These are phyloP conservation scores for Endocarpon pusillum DNA, from an alignment of 495 filamentous ascomycete genomes.

Conservation along the genomic window DNA sequence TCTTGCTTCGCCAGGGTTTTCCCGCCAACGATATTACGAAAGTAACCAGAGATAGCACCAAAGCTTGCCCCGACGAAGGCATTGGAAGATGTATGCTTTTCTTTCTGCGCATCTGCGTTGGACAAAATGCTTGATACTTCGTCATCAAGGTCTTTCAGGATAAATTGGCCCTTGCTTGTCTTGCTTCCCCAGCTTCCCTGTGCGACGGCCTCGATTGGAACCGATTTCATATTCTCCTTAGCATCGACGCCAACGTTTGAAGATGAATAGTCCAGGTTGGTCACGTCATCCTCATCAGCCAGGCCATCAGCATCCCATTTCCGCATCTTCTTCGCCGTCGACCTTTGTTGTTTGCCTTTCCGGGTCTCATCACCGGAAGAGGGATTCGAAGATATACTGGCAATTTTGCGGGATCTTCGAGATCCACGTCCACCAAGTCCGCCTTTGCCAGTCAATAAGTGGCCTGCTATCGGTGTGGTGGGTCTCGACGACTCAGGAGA, in stretches of 20 bases:
- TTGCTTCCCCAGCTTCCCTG: slow-evolving; percentile 66
- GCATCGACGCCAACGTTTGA: slow-evolving; percentile 34
- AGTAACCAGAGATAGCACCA: slow-evolving; percentile 66
- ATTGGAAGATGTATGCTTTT: slow-evolving; percentile 34
- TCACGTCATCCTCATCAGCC: slow-evolving; percentile 70
- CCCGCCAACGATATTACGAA: slow-evolving; percentile 86
- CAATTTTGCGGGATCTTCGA: slow-evolving; percentile 64
- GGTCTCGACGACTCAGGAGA: slow-evolving; percentile 71
- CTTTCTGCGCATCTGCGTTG: slow-evolving; percentile 42
- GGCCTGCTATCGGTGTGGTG: slow-evolving; percentile 44
- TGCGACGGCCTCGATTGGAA: slow-evolving; percentile 52
- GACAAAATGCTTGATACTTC: slow-evolving; percentile 76
- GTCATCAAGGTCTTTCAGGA: slow-evolving; percentile 81
- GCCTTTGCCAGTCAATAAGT: slow-evolving; percentile 53
- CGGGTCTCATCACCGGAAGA: slow-evolving; percentile 78
- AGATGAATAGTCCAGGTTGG: slow-evolving; percentile 72
- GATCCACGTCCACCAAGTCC: slow-evolving; percentile 61
- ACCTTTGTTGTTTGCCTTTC: slow-evolving; percentile 45
- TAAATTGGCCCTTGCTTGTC: slow-evolving; percentile 78
- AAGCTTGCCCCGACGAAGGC: slow-evolving; percentile 64
- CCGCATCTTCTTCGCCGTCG: no score
- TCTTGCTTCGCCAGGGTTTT: slow-evolving; percentile 78
- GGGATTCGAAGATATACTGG: slow-evolving; percentile 41
- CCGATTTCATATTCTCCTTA: slow-evolving; percentile 22
- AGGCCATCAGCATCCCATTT: slow-evolving; percentile 83